These are phyloP conservation scores for Solanum clarkiae DNA, from an alignment of 257 asterid species.

Conservation along the genomic window DNA sequence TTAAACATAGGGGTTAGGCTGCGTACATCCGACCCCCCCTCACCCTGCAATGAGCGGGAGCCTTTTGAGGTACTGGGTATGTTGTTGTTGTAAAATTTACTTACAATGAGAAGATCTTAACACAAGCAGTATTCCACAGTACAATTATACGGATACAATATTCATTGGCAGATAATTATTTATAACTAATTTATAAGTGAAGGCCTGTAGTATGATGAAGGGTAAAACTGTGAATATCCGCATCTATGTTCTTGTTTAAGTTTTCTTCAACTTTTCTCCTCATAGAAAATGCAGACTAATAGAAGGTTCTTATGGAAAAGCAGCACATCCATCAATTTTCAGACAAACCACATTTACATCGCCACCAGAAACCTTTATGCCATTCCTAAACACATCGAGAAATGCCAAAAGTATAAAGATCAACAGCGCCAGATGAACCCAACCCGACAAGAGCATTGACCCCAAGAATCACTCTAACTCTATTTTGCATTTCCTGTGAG, in stretches of 20 bases:
- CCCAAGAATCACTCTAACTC: slow-evolving; percentile 34
- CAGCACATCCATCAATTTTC: slow-evolving; percentile 32
- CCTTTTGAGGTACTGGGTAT: too few species aligned
- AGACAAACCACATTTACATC: slow-evolving; percentile 25
- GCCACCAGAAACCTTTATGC: slow-evolving; percentile 46
- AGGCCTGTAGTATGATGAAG: too few species aligned
- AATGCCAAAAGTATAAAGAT: slow-evolving; percentile 24
- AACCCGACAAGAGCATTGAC: slow-evolving; percentile 15
- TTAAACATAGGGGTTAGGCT: too few species aligned
- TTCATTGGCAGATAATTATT: neutral
- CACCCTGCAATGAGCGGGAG: too few species aligned
- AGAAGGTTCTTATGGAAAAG: slow-evolving; percentile 25
- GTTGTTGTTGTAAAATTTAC: neutral
- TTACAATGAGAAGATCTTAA: neutral
- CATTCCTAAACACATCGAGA: slow-evolving; percentile 16
- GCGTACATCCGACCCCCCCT: too few species aligned
- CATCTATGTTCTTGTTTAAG: too few species aligned
- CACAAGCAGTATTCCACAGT: neutral
- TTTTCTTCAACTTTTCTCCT: too few species aligned
- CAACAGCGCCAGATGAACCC: slow-evolving; percentile 18
- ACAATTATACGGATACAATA: neutral
- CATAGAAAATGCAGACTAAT: too few species aligned
- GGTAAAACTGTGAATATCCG: too few species aligned
- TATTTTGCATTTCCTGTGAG: neutral
- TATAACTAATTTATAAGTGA: too few species aligned